A percentile compares a stretch with the other conserved stretches of the same genome.
Evolutionary conservation across 2,329 filamentous ascomycete species (phyloP).

Genomic region (Colletotrichum sp.): DNA sequence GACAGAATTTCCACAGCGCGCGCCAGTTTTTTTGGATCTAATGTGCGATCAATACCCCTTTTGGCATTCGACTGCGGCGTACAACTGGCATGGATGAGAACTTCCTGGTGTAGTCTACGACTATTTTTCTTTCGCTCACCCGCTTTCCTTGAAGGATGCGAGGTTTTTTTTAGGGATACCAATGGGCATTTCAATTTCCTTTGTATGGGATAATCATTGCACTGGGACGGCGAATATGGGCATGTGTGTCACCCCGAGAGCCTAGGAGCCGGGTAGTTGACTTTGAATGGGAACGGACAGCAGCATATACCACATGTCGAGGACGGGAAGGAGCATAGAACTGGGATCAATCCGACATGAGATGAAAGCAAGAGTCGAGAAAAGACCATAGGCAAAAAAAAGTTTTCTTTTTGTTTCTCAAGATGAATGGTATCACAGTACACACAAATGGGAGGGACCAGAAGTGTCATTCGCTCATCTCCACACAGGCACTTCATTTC

Average conservation of each 20-base stretch:
- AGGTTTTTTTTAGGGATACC: slow-evolving; percentile 8
- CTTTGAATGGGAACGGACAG: slow-evolving; percentile 12
- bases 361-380: slow-evolving; percentile 18
- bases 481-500: neutral
- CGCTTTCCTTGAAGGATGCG: slow-evolving; percentile 20
- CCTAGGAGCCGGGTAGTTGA: slow-evolving; percentile 15
- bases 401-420: slow-evolving; percentile 5
- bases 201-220: slow-evolving; percentile 2
- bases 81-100: slow-evolving; percentile 18
- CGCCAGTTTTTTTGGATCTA: slow-evolving; percentile 20
- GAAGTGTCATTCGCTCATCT: neutral
- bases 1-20: slow-evolving; percentile 15
- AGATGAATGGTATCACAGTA: neutral
- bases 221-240: slow-evolving; percentile 19
- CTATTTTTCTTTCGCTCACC: slow-evolving; percentile 17
- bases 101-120: slow-evolving; percentile 22
- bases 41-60: slow-evolving; percentile 21
- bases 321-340: slow-evolving; percentile 17
- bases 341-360: slow-evolving; percentile 21
- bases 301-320: slow-evolving; percentile 21
- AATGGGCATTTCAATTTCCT: neutral
- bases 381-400: slow-evolving; percentile 23
- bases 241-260: slow-evolving; percentile 15
- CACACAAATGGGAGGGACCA: neutral
- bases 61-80: slow-evolving; percentile 23